Percentiles rank a stretch among this genome's conserved stretches.
These are phyloP conservation scores for Amaranthus hypochondriacus DNA, from an alignment of 148 eudicot genomes.

Conservation along the genomic window DNA sequence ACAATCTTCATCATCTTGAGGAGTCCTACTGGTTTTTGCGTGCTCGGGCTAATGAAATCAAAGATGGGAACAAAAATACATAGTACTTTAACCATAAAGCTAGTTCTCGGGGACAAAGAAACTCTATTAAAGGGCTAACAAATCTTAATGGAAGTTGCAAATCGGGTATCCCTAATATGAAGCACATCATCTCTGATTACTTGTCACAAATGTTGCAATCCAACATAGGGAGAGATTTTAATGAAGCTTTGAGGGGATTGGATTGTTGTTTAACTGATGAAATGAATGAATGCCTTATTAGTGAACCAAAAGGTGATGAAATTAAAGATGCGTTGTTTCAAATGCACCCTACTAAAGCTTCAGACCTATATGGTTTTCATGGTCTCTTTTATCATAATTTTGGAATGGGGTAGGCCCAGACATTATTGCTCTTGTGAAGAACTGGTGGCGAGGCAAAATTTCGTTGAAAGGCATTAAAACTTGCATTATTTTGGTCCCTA, in stretches of 20 bases:
- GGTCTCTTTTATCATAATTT: not conserved
- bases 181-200: not conserved
- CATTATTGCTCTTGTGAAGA: not conserved
- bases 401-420: not conserved
- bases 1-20: not conserved
- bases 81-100: conserved; percentile 5
- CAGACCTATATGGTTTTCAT: not conserved
- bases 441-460: not conserved
- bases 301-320: not conserved
- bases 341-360: not conserved
- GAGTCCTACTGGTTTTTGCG: not conserved
- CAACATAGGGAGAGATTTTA: too few species aligned
- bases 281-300: not conserved
- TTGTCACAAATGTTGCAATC: not conserved
- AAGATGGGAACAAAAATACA: not conserved
- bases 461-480: not conserved
- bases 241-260: not conserved
- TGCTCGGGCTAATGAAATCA: not conserved
- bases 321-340: not conserved
- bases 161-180: not conserved
- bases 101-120: not conserved
- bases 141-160: not conserved
- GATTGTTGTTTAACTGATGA: not conserved
- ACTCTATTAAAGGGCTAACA: not conserved
- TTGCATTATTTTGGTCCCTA: not conserved